Conservation (phyloP, 1,139 yeast species). For the Pichia sp. region DNA sequence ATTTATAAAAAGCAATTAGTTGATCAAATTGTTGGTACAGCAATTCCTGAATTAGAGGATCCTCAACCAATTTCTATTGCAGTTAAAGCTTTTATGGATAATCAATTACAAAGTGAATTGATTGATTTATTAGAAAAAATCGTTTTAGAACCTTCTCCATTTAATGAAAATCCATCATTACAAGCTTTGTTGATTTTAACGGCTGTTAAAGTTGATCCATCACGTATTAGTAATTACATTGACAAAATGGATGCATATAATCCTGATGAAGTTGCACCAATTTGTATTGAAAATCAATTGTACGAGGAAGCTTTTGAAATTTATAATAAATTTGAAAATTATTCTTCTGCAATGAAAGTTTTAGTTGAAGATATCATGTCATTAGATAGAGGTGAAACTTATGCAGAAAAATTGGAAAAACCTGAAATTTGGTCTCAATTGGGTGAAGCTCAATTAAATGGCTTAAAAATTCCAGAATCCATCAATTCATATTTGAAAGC, state of each 20-base stretch:
- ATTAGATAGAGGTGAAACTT: conserved; percentile 88
- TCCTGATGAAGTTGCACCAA: conserved; percentile 88
- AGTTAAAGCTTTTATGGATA: conserved; percentile 95
- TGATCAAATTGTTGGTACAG: conserved; percentile 93
- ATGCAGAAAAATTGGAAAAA: conserved; percentile 82
- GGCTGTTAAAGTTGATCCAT: conserved; percentile 90
- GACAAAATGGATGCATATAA: conserved; percentile 90
- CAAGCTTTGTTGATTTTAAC: conserved; percentile 91
- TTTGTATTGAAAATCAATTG: conserved; percentile 83
- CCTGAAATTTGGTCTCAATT: conserved; percentile 92
- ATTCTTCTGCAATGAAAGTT: conserved; percentile 79
- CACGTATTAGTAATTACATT: conserved; percentile 76
- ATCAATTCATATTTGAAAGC: conserved; percentile 86
- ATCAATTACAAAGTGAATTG: conserved; percentile 85
- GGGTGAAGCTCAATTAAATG: conserved; percentile 94
- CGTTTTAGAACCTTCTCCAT: conserved; percentile 94
- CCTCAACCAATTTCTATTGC: conserved; percentile 96
- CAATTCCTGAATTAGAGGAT: conserved; percentile 90
- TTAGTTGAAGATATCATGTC: conserved; percentile 91
- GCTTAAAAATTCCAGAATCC: conserved; percentile 87
- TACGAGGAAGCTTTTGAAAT: conserved; percentile 94
- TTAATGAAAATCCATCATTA: conserved; percentile 88
- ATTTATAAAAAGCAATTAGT: conserved; percentile 83
- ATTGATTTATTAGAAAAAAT: conserved; percentile 93
- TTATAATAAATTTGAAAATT: conserved; percentile 76